Evolutionary conservation across 257 asterid genomes (phyloP), one percentile per base, ranked within the genome.

Genomic region (Fraxinus excelsior): DNA sequence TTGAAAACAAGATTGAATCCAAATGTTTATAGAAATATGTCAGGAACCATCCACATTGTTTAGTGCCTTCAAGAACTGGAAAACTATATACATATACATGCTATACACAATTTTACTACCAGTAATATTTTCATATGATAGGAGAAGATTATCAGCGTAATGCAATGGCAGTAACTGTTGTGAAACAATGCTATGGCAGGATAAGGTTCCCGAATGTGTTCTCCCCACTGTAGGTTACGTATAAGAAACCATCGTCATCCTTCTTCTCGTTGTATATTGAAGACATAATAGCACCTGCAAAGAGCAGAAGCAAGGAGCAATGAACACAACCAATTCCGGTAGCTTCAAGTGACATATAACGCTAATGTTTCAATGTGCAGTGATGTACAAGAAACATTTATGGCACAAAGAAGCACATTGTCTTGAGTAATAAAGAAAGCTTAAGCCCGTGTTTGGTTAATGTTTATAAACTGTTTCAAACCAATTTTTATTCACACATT

Each of bases 191-290:
- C 35, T 66, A 80, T 68, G 71, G 73, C 6, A 58, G 38, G 73
- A 51, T 64, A 18, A 26, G 29, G 68, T 81, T 67, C 14, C 85
- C 83, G 46, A 82, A 82, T 21, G 85, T 79, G 69, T 82, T 82
- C 66, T 82, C 85, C 12, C 85, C 85, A 56, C 85, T 79, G 75
- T 82, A 82, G 31, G 85, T 78, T 42, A 82, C 77, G 29, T 82
- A 82, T 11, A 82, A 74, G 78, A 82, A 82, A 31, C 85, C 85
- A 32, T 82, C 85, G 71, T 78, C 80, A 31, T 82, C 83, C 62
- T 78, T 75, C 72, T 79, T 74, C 23, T 82, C 85, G 0, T 79
- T 83, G 3, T 82, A 82, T 58, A 82, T 66, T 1, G 83, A 71
- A 29, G 83, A 82, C 85, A 82, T 71, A 28, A 82, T 65, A 37